phyloP scores from a whole-genome alignment of 2,329 filamentous ascomycete species.

The Xylariaceae sp. region DNA sequence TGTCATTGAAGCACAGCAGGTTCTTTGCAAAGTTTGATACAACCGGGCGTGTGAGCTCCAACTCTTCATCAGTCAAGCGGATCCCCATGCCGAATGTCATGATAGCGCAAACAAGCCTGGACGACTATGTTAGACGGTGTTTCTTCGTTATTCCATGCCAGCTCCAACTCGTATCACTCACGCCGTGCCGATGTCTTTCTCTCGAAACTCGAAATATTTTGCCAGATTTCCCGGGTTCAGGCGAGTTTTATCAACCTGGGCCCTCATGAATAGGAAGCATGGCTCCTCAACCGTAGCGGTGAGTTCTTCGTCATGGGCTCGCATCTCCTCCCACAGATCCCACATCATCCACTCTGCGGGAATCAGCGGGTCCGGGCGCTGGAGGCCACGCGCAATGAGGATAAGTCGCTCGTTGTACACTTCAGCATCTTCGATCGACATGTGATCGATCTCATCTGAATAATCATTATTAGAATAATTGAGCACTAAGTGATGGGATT shows the following conservation, averaged over 20 bases:
- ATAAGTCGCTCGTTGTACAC: not conserved
- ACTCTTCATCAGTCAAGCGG: too few relatives aligned
- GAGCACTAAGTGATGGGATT: too few relatives aligned
- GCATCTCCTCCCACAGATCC: not conserved
- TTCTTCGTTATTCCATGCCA: too few relatives aligned
- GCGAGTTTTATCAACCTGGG: not conserved
- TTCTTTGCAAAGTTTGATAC: too few relatives aligned
- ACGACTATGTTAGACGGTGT: too few relatives aligned
- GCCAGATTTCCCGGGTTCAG: not conserved
- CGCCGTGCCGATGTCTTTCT: not conserved
- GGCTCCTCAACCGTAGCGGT: not conserved
- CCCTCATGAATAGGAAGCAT: not conserved
- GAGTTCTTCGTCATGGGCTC: not conserved
- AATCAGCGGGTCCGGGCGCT: not conserved
- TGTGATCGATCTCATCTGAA: not conserved
- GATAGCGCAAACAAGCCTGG: too few relatives aligned
- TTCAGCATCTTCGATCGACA: constrained; percentile 1
- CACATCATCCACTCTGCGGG: not conserved
- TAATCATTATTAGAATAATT: too few relatives aligned
- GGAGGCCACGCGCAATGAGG: not conserved
- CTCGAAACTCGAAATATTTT: not conserved
- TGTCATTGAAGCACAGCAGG: too few relatives aligned
- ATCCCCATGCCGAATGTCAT: too few relatives aligned
- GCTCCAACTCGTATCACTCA: too few relatives aligned
- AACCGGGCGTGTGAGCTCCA: too few relatives aligned